Percentiles rank a stretch among this genome's conserved stretches.
Conservation (phyloP, 2,329 filamentous ascomycete species). For the Aphanoascus verrucosus region DNA sequence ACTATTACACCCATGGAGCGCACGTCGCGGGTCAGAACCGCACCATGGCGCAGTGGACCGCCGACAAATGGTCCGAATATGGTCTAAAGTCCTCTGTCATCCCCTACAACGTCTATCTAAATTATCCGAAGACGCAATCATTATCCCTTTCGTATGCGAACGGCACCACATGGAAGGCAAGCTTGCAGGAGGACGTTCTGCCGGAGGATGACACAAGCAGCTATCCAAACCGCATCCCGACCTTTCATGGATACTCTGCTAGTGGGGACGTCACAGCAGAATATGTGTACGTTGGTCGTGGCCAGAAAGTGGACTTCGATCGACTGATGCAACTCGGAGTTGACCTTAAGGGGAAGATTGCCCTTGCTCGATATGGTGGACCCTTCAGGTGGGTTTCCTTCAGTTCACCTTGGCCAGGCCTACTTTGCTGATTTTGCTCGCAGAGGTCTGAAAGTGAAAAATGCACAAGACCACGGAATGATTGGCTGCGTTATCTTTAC, state of each 20-base stretch:
- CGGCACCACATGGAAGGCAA: constrained; percentile 17
- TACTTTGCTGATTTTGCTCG: background rate
- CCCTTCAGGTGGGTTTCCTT: constrained; percentile 24
- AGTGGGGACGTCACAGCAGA: constrained; percentile 39
- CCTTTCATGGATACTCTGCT: constrained; percentile 41
- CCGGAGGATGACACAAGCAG: constrained; percentile 19
- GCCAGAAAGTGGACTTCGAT: constrained; percentile 38
- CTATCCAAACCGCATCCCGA: constrained; percentile 31
- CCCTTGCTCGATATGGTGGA: constrained; percentile 38
- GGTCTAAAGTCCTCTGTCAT: constrained; percentile 20
- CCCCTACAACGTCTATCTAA: constrained; percentile 22
- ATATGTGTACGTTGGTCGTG: constrained; percentile 39
- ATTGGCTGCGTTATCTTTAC: constrained; percentile 38
- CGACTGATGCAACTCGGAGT: constrained; percentile 34
- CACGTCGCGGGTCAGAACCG: constrained; percentile 25
- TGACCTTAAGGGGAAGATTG: constrained; percentile 39
- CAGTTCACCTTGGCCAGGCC: background rate
- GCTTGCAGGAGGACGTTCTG: constrained; percentile 20
- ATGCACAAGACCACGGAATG: constrained; percentile 38
- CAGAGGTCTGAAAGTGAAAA: constrained; percentile 40
- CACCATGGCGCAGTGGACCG: constrained; percentile 25
- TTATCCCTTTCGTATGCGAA: constrained; percentile 18
- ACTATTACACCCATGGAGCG: constrained; percentile 25
- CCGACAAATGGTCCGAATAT: constrained; percentile 23
- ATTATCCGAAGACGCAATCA: constrained; percentile 23